phyloP scores from a whole-genome alignment of 768 basidiomycete genomes.

The Bullera alba region DNA sequence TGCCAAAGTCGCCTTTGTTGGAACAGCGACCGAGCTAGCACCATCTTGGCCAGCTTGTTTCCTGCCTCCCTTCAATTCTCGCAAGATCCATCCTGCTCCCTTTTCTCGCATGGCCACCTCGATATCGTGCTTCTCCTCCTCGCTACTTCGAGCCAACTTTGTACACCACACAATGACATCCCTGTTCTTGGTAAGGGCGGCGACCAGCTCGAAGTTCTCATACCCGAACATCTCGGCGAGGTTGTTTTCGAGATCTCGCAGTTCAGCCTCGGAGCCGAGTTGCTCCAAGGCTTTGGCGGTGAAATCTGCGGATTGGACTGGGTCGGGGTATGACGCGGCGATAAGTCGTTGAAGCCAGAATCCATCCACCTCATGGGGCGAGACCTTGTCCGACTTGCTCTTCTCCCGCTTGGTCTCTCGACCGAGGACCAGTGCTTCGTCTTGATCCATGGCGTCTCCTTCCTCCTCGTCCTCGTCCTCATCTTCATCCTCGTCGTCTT shows the following conservation, averaged over 20 bases:
- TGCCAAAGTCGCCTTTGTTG: conserved; percentile 76
- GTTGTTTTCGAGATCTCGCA: conserved; percentile 89
- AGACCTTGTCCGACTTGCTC: conserved; percentile 64
- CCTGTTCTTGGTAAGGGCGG: conserved; percentile 85
- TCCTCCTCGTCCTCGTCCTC: conserved; percentile 46
- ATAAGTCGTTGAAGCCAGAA: conserved; percentile 99
- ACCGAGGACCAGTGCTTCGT: conserved; percentile 73
- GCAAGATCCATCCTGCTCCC: conserved; percentile 89
- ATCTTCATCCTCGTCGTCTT: conserved; percentile 51
- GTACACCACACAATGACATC: conserved; percentile 98
- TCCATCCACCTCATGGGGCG: conserved; percentile 84
- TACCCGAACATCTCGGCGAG: conserved; percentile 96
- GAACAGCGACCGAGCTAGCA: conserved; percentile 63
- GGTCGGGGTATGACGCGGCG: conserved; percentile 82
- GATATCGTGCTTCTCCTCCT: conserved; percentile 81
- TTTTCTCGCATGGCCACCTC: conserved; percentile 99
- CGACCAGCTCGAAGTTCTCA: conserved; percentile 70
- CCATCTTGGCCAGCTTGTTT: conserved; percentile 50
- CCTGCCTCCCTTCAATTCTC: conserved; percentile 76
- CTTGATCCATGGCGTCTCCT: conserved; percentile 50
- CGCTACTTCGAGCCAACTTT: conserved; percentile 80
- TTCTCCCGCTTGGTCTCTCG: conserved; percentile 52
- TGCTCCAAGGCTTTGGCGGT: conserved; percentile 74
- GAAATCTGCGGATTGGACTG: conserved; percentile 88
- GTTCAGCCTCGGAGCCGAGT: conserved; percentile 75